Conservation (phyloP, 768 basidiomycete genomes). For the Leccinum rimulosum region DNA sequence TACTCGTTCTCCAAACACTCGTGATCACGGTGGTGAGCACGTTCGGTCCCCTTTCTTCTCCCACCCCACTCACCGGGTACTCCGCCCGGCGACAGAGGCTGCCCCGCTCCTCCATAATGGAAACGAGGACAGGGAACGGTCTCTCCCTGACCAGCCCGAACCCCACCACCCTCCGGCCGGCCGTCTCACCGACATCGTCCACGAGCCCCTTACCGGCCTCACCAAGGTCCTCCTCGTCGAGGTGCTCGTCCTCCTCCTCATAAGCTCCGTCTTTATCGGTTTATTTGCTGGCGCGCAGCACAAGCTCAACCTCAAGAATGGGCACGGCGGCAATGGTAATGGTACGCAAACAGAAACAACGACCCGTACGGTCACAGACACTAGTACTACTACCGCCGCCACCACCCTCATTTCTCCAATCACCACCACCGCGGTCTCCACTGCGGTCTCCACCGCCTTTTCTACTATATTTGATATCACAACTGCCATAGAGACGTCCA, state of each 20-base stretch:
- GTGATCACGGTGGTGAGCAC: conserved; percentile 58
- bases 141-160: conserved; percentile 34
- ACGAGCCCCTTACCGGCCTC: conserved; percentile 79
- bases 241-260: conserved; percentile 72
- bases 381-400: conserved; percentile 30
- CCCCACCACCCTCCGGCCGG: conserved; percentile 31
- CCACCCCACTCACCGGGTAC: conserved; percentile 3
- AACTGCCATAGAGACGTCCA: conserved; percentile 41
- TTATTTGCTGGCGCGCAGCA: conserved; percentile 89
- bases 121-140: conserved; percentile 40
- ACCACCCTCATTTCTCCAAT: conserved; percentile 31
- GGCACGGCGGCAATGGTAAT: conserved; percentile 31
- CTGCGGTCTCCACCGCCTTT: conserved; percentile 29
- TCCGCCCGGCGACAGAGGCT: conserved; percentile 44
- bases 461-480: conserved; percentile 33
- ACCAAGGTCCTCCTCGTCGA: conserved; percentile 79
- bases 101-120: conserved; percentile 61
- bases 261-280: conserved; percentile 87
- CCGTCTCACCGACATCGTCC: conserved; percentile 51
- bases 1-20: conserved; percentile 43
- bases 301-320: conserved; percentile 56
- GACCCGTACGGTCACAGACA: conserved; percentile 33
- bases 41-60: background rate
- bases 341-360: conserved; percentile 34
- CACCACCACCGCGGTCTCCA: conserved; percentile 35